Base-by-base conservation (phyloP, 208 protist species). In the Strigomonas culicis region DNA sequence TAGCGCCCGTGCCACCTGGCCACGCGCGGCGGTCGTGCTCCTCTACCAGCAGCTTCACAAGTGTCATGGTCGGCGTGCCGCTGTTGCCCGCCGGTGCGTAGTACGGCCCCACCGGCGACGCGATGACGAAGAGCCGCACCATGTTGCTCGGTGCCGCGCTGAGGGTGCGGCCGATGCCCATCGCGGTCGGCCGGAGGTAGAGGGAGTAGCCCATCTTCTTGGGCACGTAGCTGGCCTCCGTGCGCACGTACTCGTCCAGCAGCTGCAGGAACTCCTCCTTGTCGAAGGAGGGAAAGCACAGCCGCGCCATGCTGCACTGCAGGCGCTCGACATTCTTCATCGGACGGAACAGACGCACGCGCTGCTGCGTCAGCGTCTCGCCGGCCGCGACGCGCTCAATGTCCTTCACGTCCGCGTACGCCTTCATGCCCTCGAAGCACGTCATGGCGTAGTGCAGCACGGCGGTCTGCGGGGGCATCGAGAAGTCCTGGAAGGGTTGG, bases 371-470 rank as follows among this genome's bases (percentile, higher is more conserved):
- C 34, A 75, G 61, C 43, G 22, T 49, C 74, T 86, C 74, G 4
- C 77, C 77, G 24, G 50, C 69, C 34, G 64, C 19, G 36, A 53
- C 73, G 52, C 63, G 70, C 21, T 83, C 69, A 49, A 93, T 96
- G 15, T 93, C 75, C 0, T 68, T 50, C 15, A 74, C 64, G 52
- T 98, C 79, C 32, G 88, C 88, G 82, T 99, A 99, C 28, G 97
- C 98, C 81, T 99, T 99, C 82, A 99, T 90, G 32, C 98, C 98
- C 74, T 99, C 98, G 69, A 99, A 99, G 84, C 95, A 98, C 74
- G 80, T 64, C 19, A 82, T 49, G 0, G 66, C 97, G 75, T 99
- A 99, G 70, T 99, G 98, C 15, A 99, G 74, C 21, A 82, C 84
- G 10, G 77, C 71, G 13, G 88, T 65, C 34, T 97, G 88, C 17